phyloP scores from a whole-genome alignment of 129 eudicot species.

The Pseudognaphalium luteoalbum region DNA sequence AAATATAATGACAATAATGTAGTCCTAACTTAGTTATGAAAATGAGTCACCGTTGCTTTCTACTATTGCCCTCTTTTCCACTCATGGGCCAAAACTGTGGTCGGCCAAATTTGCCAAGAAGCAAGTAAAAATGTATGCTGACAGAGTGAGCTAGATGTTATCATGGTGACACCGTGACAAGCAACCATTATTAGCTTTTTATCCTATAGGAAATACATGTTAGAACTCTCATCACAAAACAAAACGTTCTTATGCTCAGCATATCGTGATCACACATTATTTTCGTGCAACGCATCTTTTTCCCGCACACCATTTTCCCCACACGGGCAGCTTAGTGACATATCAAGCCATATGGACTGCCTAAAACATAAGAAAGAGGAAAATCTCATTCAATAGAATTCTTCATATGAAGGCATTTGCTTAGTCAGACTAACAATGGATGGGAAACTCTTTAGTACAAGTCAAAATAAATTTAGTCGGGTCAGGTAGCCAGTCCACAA shows the following conservation, averaged over 20 bases:
- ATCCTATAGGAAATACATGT: conserved; percentile 14
- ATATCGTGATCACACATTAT: conserved; percentile 8
- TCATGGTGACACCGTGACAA: conserved; percentile 16
- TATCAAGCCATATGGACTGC: conserved; percentile 9
- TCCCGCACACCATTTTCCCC: background rate
- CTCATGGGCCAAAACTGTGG: conserved; percentile 21
- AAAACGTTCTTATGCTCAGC: background rate
- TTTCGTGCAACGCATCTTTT: background rate
- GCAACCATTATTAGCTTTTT: conserved; percentile 22
- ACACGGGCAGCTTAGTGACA: background rate
- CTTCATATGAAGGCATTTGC: background rate
- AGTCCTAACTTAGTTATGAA: background rate
- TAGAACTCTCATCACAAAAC: background rate
- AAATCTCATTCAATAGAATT: background rate
- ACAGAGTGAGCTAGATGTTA: conserved; percentile 9
- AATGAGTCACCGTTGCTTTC: background rate
- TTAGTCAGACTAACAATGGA: background rate
- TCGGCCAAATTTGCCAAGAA: conserved; percentile 5
- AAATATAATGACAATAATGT: no score
- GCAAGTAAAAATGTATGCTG: conserved; percentile 1
- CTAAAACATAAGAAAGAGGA: conserved; percentile 11
- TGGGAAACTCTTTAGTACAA: background rate
- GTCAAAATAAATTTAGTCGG: background rate
- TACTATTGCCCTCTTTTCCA: background rate
- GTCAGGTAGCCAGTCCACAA: background rate